Conservation (phyloP, 768 basidiomycete species). For the Neoboletus brunneissimus region DNA sequence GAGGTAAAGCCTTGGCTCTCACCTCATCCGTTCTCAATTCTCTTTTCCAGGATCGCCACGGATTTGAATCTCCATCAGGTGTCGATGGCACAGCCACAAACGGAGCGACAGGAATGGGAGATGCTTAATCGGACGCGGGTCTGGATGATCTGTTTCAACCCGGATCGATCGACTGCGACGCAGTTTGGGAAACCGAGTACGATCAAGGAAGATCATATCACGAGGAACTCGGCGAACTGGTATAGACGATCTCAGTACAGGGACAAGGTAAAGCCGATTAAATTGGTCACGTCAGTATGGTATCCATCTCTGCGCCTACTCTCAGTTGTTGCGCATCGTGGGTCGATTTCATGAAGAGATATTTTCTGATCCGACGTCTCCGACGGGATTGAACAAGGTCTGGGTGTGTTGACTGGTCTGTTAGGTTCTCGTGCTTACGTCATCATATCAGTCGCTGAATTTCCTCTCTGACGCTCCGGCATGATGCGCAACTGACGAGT, state of each 20-base stretch:
- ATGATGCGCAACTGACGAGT: constrained; percentile 54
- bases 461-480: constrained; percentile 57
- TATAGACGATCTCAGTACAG: constrained; percentile 68
- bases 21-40: no score
- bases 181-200: constrained; percentile 90
- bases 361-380: constrained; percentile 65
- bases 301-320: constrained; percentile 72
- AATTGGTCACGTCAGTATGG: no score
- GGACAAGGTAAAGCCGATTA: no score
- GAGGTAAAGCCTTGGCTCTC: no score
- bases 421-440: constrained; percentile 3
- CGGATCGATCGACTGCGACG: constrained; percentile 84
- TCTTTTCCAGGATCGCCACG: constrained; percentile 86
- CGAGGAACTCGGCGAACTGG: constrained; percentile 65
- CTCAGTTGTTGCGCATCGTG: constrained; percentile 65
- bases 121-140: constrained; percentile 80
- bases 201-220: constrained; percentile 79
- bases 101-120: constrained; percentile 77
- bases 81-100: constrained; percentile 55
- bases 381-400: constrained; percentile 70
- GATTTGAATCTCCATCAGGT: constrained; percentile 83
- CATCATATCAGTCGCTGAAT: constrained; percentile 50
- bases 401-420: no score
- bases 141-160: constrained; percentile 89
- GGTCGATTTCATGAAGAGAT: constrained; percentile 75